Evolutionary conservation across 345 rosid genomes (phyloP), one percentile per base, ranked within the genome.

Genomic region (Lagerstroemia speciosa): DNA sequence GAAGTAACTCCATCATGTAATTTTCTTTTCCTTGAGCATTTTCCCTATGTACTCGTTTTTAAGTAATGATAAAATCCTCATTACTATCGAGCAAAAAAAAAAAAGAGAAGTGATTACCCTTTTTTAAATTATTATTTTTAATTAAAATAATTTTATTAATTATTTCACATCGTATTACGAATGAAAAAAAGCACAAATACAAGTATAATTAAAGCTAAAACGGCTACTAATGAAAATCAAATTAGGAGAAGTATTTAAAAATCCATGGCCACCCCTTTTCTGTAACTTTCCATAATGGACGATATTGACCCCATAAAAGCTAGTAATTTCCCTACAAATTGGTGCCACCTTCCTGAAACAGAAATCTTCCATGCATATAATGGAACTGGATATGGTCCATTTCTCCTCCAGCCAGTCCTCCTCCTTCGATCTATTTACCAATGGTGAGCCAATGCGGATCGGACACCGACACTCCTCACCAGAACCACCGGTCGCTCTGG

Each of bases 401-500:
- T 52, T 52, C 57, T 52, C 22, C 53, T 38, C 43, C n/a, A 8
- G 38, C 48, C 12, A 43, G 58, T 53, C 61, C n/a, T 53, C 60
- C 60, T 53, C 14, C 14, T 53, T 24, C 15, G 30, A n/a, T 52
- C 5, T 3, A 8, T 20, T 17, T 22, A 6, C 27, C 71, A n/a
- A 32, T 38, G 33, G 52, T 60, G 64, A 29, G 38, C 17, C 50
- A 57, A 45, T 53, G 61, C 15, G 61, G 61, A 8, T 53, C 30
- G 6, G n/a, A 22, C 2, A 24, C 61, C 46, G 41, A 12, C n/a
- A 16, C 41, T 17, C 33, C 22, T 37, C 40, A 41, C 64, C 17
- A 64, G 22, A 34, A 53, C 68, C 69, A 62, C 8, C 76, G 50
- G 31, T 78, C 85, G 50, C 76, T 32, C 27, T 79, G 85, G 87